Evolutionary conservation across 169 alveolate genomes (phyloP).

Genomic region (Theileria equi): DNA sequence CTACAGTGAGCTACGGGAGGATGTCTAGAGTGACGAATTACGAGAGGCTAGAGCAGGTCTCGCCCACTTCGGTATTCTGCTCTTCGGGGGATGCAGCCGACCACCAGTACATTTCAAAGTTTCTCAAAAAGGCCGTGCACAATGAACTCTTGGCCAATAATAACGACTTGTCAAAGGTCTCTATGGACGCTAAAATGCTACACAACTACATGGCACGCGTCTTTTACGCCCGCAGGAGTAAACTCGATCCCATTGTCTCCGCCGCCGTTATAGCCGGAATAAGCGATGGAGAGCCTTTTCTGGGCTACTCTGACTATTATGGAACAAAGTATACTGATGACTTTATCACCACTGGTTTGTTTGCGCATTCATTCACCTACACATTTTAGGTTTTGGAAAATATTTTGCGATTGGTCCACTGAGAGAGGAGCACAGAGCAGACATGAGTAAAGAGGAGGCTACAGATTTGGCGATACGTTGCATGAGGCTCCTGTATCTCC

Average conservation of each 20-base stretch:
- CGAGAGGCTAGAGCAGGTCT: constrained; percentile 32
- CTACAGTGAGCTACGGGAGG: constrained; percentile 61
- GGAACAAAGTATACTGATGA: constrained; percentile 63
- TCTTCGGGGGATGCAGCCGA: constrained; percentile 67
- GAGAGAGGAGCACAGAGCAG: constrained; percentile 50
- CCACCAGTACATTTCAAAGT: constrained; percentile 50
- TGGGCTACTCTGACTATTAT: constrained; percentile 58
- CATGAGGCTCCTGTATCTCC: constrained; percentile 46
- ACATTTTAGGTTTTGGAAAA: constrained; percentile 53
- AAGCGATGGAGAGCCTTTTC: constrained; percentile 25
- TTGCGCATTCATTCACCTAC: background rate
- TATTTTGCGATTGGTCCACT: constrained; percentile 67
- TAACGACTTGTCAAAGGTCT: constrained; percentile 37
- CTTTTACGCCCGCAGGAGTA: constrained; percentile 45
- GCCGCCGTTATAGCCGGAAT: constrained; percentile 56
- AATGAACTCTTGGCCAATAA: constrained; percentile 42
- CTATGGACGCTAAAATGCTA: constrained; percentile 39
- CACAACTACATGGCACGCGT: constrained; percentile 52
- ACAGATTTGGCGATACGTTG: constrained; percentile 50
- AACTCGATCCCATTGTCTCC: constrained; percentile 52
- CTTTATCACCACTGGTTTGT: constrained; percentile 57
- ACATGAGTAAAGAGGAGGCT: constrained; percentile 49
- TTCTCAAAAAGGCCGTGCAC: constrained; percentile 27
- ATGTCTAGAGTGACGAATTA: constrained; percentile 16
- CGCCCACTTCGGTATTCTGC: constrained; percentile 51